phyloP scores from a whole-genome alignment of 495 filamentous ascomycete species.

The Hypoxylon perforatum region DNA sequence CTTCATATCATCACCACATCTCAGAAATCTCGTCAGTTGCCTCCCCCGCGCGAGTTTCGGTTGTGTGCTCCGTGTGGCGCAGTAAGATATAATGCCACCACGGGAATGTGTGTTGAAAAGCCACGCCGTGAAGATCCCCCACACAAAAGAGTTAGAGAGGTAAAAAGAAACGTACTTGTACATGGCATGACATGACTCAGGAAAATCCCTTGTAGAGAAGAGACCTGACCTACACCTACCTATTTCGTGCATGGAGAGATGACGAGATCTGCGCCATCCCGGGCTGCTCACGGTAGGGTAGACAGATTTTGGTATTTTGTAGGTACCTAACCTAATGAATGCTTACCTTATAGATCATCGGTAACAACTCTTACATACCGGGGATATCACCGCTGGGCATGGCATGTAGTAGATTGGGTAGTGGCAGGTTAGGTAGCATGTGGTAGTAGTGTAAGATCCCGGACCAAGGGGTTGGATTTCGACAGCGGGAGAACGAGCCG shows the following conservation, averaged over 20 bases:
- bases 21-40: background rate
- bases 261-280: conserved; percentile 21
- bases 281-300: conserved; percentile 17
- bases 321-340: too few species aligned
- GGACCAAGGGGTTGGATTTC: conserved; percentile 5
- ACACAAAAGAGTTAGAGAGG: background rate
- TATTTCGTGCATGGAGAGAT: conserved; percentile 10
- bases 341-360: too few species aligned
- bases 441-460: background rate
- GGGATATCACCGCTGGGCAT: background rate
- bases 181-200: background rate
- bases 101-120: conserved; percentile 13
- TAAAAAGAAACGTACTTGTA: conserved; percentile 15
- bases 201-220: too few species aligned
- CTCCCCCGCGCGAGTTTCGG: conserved; percentile 1
- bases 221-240: too few species aligned
- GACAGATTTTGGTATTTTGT: conserved; percentile 7
- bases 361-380: too few species aligned
- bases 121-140: conserved; percentile 20
- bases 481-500: background rate
- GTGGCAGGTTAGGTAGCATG: background rate
- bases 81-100: conserved; percentile 24
- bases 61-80: conserved; percentile 19
- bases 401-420: background rate
- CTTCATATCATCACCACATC: too few species aligned